Evolutionary conservation across 176 grass and related monocot species (phyloP), one percentile per base, ranked within the genome.

Genomic region (Rhynchospora tenuis): DNA sequence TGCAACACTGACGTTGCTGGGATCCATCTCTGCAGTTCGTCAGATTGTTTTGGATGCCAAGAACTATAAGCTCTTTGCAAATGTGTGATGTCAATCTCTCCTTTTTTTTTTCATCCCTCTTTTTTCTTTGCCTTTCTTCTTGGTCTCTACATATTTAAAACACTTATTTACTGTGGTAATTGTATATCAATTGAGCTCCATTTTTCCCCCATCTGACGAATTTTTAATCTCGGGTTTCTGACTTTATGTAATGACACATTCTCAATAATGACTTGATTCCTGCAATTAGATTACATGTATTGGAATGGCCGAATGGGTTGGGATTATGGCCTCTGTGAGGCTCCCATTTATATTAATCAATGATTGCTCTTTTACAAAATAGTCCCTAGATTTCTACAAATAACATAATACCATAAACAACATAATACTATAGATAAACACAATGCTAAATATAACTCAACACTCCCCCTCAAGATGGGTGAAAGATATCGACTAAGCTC

Each of bases 21-120:
- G 84, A n/a, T 97, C 90, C 52, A 84, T 97, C 87, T 59, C 92
- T 16, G 92, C 92, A 0, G 90, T 94, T 60, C 85, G 94, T 76
- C 94, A 97, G 89, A 88, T 97, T 5, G 64, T 42, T 24, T 79
- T 94, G 20, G 94, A 97, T 59, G 91, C 94, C 29, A 92, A 79
- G 7, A 94, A 38, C 3, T 92, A 97, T 62, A 97, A 97, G 66
- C 86, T 97, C 2, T 97, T 97, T 86, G 88, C 94, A 1, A 97
- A 97, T 86, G 89, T 94, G 20, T 97, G 85, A 94, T 17, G 69
- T 43, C 10, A 3, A 19, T 45, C 67, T 46, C 1, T 38, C 33
- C 33, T 33, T 38, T 44, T 45, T 46, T 11, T 61, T 38, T 38
- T 4, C n/a, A n/a, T 38, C 33, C 33, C 16, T 61, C 2, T 38